Base-by-base conservation (phyloP, 805 yeast species). In the Teunomyces kruisii region DNA sequence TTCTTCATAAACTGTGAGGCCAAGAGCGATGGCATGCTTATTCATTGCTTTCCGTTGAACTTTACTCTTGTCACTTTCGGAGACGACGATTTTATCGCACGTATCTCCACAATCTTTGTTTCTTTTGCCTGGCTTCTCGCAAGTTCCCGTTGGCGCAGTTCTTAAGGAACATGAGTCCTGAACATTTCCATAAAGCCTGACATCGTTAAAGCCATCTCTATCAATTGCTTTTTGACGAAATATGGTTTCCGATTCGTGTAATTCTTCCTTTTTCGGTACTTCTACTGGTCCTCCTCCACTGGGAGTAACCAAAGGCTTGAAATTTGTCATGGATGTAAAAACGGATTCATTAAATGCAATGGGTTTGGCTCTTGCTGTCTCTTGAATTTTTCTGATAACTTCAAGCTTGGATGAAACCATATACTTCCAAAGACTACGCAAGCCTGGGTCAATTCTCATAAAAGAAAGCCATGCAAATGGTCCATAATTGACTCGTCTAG, bases 381-480 rank as follows among this genome's bases (percentile, higher is more conserved):
- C 26, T 28, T 16, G 22, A 17, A 14, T 28, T 24, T 22, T 31
- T 22, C n/a, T 35, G 27, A 13, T 26, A 16, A 13, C 40, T n/a
- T 39, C 26, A n/a, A 30, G 29, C 10, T 31, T 44, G 12, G 48
- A 28, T 6, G 36, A 9, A 27, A 45, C 28, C 46, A 46, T 43
- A 29, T 28, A 46, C 16, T 39, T 39, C 49, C 49, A 46, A 15
- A 46, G 22, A 29, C 35, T 10, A 14, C 32, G 10, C 14, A 44
- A 33, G 27, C 32, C 61, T 3, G 62, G 65, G 58, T 81, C 86
- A 49, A 70, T 78, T 44, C 70, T 68, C 43, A 80, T 58, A 19
- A 76, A 45, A 0, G 84, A 60, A 3, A 74, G 51, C 74, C 81
- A 75, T 1, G 82, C 59, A 29, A 79, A 66, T 0, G 84, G 80